A percentile compares a stretch with the other conserved stretches of the same genome.
phyloP scores from a whole-genome alignment of 1,139 yeast genomes.

The Saccharomyces hybrid region DNA sequence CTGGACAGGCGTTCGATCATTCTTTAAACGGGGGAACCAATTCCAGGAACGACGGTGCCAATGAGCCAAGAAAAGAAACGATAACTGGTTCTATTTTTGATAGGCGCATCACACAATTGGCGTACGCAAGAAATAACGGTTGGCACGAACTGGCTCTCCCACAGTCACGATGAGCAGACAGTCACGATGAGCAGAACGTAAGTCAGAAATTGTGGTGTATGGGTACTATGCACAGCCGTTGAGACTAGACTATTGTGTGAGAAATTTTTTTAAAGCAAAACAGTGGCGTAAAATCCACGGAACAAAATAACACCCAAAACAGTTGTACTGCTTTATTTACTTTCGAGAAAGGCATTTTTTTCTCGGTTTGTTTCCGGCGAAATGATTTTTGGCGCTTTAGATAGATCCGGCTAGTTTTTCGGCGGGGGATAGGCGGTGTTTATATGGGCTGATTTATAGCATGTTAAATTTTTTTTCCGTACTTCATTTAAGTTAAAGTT shows the following conservation, averaged over 20 bases:
- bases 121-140: slow-evolving; percentile 5
- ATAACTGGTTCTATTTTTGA: slow-evolving; percentile 10
- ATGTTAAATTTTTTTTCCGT: not conserved
- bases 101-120: slow-evolving; percentile 2
- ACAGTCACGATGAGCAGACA: not conserved
- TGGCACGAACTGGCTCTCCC: slow-evolving; percentile 4
- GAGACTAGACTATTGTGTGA: not conserved
- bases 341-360: not conserved
- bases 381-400: not conserved
- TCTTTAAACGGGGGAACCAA: not conserved
- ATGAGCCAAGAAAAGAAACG: slow-evolving; percentile 2
- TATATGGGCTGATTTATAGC: not conserved
- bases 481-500: not conserved
- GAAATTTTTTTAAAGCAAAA: not conserved
- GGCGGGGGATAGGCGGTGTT: not conserved
- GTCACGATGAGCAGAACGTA: not conserved
- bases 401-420: not conserved
- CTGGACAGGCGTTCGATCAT: not conserved
- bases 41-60: not conserved
- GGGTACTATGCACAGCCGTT: not conserved
- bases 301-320: not conserved
- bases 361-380: not conserved
- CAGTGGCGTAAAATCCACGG: not conserved
- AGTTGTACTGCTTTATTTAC: not conserved
- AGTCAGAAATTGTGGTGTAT: not conserved